phyloP scores from a whole-genome alignment of 108 stramenopile species.

The Discostella pseudostelligera region DNA sequence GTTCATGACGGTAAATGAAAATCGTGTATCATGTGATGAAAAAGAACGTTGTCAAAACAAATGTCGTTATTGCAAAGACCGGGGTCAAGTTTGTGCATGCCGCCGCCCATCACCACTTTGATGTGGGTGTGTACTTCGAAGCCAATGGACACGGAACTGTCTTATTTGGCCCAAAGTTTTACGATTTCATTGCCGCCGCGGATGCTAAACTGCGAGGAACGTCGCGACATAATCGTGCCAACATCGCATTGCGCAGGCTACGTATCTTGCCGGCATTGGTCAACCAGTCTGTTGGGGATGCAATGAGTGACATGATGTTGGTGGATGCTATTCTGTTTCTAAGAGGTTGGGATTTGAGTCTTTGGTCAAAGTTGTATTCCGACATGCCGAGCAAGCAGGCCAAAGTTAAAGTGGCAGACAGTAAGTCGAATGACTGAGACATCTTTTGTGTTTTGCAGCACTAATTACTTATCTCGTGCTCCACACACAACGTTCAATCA shows the following conservation, averaged over 20 bases:
- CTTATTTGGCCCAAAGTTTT: constrained; percentile 73
- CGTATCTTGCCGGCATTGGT: constrained; percentile 63
- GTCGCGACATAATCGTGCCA: constrained; percentile 27
- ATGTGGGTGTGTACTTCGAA: constrained; percentile 99
- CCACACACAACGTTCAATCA: background rate
- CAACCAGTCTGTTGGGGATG: constrained; percentile 98
- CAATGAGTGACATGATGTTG: constrained; percentile 92
- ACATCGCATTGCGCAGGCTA: constrained; percentile 50
- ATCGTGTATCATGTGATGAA: constrained; percentile 2
- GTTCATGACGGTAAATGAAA: constrained; percentile 1
- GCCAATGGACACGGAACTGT: constrained; percentile 99
- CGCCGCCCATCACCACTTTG: constrained; percentile 86
- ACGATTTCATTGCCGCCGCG: constrained; percentile 43
- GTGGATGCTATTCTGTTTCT: constrained; percentile 85
- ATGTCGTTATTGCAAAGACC: constrained; percentile 88
- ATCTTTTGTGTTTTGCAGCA: background rate
- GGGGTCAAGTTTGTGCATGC: constrained; percentile 98
- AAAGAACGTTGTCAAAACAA: constrained; percentile 47
- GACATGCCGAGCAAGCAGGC: constrained; percentile 94
- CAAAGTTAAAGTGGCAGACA: constrained; percentile 93
- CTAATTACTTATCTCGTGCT: background rate
- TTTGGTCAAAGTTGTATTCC: constrained; percentile 84
- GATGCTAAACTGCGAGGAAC: constrained; percentile 33
- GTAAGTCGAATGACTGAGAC: constrained; percentile 16
- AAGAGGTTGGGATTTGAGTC: constrained; percentile 58